Evolutionary conservation across 176 grass and related monocot species (phyloP).

Genomic region (Lolium rigidum): DNA sequence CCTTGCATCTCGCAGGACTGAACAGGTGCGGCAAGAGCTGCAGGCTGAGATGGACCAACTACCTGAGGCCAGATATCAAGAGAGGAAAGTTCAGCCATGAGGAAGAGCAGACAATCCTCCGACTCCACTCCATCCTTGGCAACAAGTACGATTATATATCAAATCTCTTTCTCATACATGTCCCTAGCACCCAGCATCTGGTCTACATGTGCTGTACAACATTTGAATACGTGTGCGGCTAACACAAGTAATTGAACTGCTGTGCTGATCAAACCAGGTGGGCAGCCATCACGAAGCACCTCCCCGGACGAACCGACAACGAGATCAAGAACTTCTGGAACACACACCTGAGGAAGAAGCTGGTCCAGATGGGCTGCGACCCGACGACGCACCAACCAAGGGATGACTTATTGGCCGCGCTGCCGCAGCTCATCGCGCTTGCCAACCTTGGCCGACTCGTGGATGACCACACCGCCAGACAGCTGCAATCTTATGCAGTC

Average conservation of each 20-base stretch:
- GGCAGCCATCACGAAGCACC: no score
- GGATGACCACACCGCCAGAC: constrained; percentile 52
- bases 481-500: constrained; percentile 63
- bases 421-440: constrained; percentile 76
- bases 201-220: constrained; percentile 14
- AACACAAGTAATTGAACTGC: background rate
- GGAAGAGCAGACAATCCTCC: constrained; percentile 87
- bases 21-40: constrained; percentile 99
- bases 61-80: constrained; percentile 94
- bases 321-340: no score
- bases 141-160: constrained; percentile 74
- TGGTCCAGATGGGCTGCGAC: constrained; percentile 61
- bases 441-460: constrained; percentile 77
- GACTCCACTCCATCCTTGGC: constrained; percentile 79
- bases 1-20: constrained; percentile 52
- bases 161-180: constrained; percentile 20
- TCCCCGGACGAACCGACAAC: no score
- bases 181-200: constrained; percentile 17
- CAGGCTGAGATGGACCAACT: constrained; percentile 97
- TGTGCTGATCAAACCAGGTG: constrained; percentile 37
- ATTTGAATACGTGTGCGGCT: constrained; percentile 21
- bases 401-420: constrained; percentile 79
- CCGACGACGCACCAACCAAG: constrained; percentile 89
- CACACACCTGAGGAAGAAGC: no score
- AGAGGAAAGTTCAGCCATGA: constrained; percentile 84